Percentiles rank a stretch among this genome's conserved stretches.
Evolutionary conservation across 2,329 filamentous ascomycete species (phyloP).

Genomic region (Pseudogymnoascus sp.): DNA sequence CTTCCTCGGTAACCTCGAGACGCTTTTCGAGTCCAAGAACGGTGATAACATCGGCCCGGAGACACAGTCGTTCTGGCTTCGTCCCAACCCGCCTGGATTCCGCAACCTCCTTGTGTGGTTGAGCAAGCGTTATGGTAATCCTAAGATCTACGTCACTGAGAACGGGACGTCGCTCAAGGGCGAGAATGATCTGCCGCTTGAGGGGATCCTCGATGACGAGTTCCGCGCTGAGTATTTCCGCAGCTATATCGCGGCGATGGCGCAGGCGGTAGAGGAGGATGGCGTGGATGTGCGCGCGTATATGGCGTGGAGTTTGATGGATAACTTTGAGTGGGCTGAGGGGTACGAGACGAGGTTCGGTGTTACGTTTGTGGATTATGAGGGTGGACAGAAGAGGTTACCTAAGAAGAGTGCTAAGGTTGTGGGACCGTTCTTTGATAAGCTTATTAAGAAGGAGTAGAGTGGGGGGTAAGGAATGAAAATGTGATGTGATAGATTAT

Average conservation of each 20-base stretch:
- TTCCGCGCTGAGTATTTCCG: constrained; percentile 75
- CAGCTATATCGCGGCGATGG: constrained; percentile 68
- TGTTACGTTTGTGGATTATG: constrained; percentile 75
- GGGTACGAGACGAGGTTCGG: constrained; percentile 82
- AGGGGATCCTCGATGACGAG: constrained; percentile 69
- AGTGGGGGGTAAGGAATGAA: neutral
- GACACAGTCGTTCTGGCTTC: constrained; percentile 75
- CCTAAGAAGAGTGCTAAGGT: constrained; percentile 77
- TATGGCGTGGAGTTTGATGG: constrained; percentile 81
- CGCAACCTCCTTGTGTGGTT: constrained; percentile 69
- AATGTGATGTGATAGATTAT: neutral
- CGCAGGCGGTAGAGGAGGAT: constrained; percentile 59
- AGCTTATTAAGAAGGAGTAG: constrained; percentile 55
- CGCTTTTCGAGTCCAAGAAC: constrained; percentile 59
- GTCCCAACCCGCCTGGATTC: constrained; percentile 68
- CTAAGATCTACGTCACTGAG: constrained; percentile 80
- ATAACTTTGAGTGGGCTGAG: constrained; percentile 54
- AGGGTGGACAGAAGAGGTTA: constrained; percentile 66
- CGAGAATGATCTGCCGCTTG: constrained; percentile 65
- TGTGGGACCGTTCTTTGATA: constrained; percentile 62
- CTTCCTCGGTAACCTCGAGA: constrained; percentile 66
- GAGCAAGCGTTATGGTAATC: constrained; percentile 64
- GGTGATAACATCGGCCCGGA: constrained; percentile 70
- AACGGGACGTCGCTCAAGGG: constrained; percentile 79
- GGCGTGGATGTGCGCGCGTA: constrained; percentile 74